Evolutionary conservation across 179 eudicot species (phyloP).

Genomic region (Spinacia oleracea): DNA sequence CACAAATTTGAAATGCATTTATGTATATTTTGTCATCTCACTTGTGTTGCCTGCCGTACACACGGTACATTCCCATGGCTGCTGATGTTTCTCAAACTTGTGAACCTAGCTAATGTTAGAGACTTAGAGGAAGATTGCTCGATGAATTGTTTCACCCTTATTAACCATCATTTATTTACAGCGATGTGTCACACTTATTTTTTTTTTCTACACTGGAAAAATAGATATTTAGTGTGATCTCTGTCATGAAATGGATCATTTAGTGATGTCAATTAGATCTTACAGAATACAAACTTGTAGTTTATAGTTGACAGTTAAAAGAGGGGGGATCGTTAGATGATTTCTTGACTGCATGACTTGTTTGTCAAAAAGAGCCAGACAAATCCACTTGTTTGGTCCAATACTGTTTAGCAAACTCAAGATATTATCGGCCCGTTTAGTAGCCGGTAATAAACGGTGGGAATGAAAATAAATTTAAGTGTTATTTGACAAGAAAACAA

Average conservation of each 20-base stretch:
- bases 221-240: not conserved
- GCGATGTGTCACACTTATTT: not conserved
- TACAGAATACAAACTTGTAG: not conserved
- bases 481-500: no score
- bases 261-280: not conserved
- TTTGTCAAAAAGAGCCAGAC: not conserved
- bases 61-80: not conserved
- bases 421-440: no score
- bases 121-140: not conserved
- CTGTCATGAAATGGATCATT: not conserved
- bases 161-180: not conserved
- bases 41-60: not conserved
- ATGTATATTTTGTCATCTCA: not conserved
- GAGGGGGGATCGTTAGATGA: not conserved
- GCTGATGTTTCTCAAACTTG: slow-evolving; percentile 9
- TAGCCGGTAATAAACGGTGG: no score
- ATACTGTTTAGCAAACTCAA: no score
- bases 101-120: not conserved
- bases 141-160: not conserved
- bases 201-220: not conserved
- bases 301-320: not conserved
- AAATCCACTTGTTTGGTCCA: no score
- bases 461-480: no score
- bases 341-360: not conserved
- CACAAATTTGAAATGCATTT: not conserved